phyloP scores from a whole-genome alignment of 495 filamentous ascomycete genomes.

The Chaetomium fimeti region DNA sequence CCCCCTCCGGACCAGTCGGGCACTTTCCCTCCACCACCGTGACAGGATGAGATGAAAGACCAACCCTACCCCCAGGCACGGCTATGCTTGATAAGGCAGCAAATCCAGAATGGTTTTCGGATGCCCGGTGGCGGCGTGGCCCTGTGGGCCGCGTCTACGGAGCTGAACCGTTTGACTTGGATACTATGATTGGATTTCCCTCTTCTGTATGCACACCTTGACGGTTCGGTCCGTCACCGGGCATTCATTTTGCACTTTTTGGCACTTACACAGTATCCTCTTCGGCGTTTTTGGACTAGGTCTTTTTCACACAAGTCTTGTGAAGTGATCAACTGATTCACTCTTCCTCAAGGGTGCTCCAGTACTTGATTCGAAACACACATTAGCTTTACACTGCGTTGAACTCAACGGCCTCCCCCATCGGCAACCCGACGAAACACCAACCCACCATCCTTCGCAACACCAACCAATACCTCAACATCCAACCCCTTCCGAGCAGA shows the following conservation, averaged over 20 bases:
- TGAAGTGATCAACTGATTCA: no score
- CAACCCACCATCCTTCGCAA: slow-evolving; percentile 13
- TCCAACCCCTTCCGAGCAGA: slow-evolving; percentile 23
- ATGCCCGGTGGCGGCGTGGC: slow-evolving; percentile 2
- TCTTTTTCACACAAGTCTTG: not conserved
- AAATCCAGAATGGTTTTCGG: not conserved
- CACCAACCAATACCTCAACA: slow-evolving; percentile 18
- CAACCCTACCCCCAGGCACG: not conserved
- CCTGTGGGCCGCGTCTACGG: not conserved
- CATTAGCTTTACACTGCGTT: no score
- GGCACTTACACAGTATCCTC: not conserved
- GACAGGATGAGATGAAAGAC: not conserved
- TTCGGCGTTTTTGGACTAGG: not conserved
- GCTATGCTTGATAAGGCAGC: not conserved
- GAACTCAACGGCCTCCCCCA: no score
- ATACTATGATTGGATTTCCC: not conserved
- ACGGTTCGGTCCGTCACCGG: slow-evolving; percentile 10
- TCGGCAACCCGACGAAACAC: not conserved
- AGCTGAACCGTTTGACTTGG: not conserved
- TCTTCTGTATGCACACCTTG: not conserved
- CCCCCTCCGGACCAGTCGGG: no score
- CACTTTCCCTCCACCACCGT: not conserved
- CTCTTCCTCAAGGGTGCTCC: no score
- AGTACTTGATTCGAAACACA: no score
- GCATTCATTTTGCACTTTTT: not conserved